Base-by-base conservation (phyloP, 805 yeast species). In the Clavispora phyllophila region DNA sequence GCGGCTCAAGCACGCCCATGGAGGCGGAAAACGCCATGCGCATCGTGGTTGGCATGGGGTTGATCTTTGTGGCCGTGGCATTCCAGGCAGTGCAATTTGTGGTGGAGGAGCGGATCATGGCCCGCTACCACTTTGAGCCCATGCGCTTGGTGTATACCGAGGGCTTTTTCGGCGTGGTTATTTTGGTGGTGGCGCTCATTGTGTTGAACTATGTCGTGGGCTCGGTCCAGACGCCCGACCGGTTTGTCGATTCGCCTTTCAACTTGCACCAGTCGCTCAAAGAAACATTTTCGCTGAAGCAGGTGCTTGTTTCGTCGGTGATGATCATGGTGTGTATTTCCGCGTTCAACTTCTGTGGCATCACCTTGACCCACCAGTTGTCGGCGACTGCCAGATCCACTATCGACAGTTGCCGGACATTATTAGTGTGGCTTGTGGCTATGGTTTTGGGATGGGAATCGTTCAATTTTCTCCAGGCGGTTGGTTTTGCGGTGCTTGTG, bases 371-470 rank as follows among this genome's bases (percentile, higher is more conserved):
- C 2, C 71, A 76, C 39, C 63, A 65, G 36, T 57, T 85, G 37
- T 80, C 84, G 40, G 93, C 95, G 26, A 85, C 95, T 1, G 73
- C 90, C 2, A 70, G 93, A 55, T 80, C 88, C 18, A 86, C 93
- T 2, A 76, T 86, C 39, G 95, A 86, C 55, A 81, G 89, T 0
- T 81, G 85, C 45, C 72, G 95, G 49, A 85, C 93, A 0, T 62
- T 84, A 19, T 61, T 83, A 22, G 90, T 86, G 14, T 86, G 95
- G 95, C 29, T 81, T 1, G 75, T 83, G 8, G 86, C 93, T 0
- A 64, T 86, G 39, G 40, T 61, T 18, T 54, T 85, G 48, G 93
- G 91, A 3, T 86, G 93, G 95, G 93, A 86, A 60, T 53, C 69
- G 1, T 86, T 84, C 63, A 70, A 70, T 17, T 53, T 65, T n/a